Evolutionary conservation across 2,329 filamentous ascomycete species (phyloP), one percentile per base, ranked within the genome.

Genomic region (Elsinoe fawcettii): DNA sequence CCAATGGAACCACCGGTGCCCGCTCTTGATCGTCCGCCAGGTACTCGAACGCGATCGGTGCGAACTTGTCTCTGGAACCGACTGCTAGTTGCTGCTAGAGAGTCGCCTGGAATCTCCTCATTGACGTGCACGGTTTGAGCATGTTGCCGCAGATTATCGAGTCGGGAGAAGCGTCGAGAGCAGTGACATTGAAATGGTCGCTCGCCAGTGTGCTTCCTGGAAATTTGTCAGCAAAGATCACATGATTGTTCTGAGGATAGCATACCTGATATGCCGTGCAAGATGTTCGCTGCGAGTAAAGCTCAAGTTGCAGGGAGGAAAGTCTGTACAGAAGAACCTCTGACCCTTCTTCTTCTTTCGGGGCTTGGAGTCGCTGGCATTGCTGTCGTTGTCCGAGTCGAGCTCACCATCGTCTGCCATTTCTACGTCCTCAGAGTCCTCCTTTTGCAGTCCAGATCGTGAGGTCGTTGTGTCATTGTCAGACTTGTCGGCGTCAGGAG

Each of bases 331-430:
- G 72, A 92, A 96, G 72, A 99, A 99, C 46, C 90, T 84, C 70
- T 96, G 90, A 0, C 90, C 90, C 72, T 96, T 96, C 75, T 96
- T 96, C 80, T 96, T 96, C 80, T 96, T 97, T 75, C 95, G 95
- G 7, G 88, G 86, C 61, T 86, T 82, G 11, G 87, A 87, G 30
- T 78, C 76, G 60, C 74, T 76, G 14, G 69, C 73, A 12, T 71
- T 71, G 60, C 76, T 78, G 23, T 78, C 77, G 54, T 76, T 74
- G 64, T 79, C 76, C 8, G 75, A 77, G 1, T 66, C 75, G 25
- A 76, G 65, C 16, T 87, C 85, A 37, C 77, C 83, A 56, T 88
- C 86, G n/a, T 85, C 85, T 14, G 64, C 67, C 80, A 90, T 88
- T 59, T 89, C 85, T 22, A 89, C 77, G 64, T 95, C 89, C 59